Percentiles rank a stretch among this genome's conserved stretches.
Evolutionary conservation across 352 stramenopile genomes (phyloP).

Genomic region (Lagenidium giganteum): DNA sequence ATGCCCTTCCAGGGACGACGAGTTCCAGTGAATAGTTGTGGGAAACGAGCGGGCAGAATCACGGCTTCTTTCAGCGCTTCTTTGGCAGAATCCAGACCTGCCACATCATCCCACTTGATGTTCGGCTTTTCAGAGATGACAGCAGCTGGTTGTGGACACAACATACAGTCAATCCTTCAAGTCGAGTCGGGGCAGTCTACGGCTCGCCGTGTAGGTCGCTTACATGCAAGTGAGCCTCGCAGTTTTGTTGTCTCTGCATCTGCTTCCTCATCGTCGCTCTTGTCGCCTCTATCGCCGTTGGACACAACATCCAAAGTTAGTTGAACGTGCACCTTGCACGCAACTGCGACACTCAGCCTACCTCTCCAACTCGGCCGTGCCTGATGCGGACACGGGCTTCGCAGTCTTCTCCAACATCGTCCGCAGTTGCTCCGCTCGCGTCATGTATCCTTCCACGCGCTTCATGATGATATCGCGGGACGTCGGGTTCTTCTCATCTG

Average conservation of each 20-base stretch:
- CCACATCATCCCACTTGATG: conserved; percentile 97
- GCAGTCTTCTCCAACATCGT: conserved; percentile 69
- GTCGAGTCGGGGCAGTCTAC: too few species aligned
- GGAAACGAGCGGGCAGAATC: conserved; percentile 94
- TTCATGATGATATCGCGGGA: conserved; percentile 90
- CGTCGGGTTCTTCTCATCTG: conserved; percentile 90
- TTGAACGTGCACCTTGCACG: not conserved
- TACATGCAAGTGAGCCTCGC: conserved; percentile 89
- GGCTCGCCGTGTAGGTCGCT: conserved; percentile 23
- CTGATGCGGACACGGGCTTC: conserved; percentile 41
- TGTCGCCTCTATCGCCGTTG: conserved; percentile 71
- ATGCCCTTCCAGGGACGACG: conserved; percentile 94
- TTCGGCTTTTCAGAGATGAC: conserved; percentile 90
- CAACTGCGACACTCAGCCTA: conserved; percentile 15
- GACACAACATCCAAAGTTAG: too few species aligned
- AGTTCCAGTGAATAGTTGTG: conserved; percentile 96
- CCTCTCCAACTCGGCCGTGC: conserved; percentile 71
- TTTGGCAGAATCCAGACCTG: conserved; percentile 96
- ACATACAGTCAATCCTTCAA: too few species aligned
- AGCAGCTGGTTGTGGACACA: conserved; percentile 38
- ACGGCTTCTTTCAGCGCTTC: conserved; percentile 98
- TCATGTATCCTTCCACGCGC: conserved; percentile 88
- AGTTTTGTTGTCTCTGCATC: conserved; percentile 96
- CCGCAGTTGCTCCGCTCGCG: conserved; percentile 81
- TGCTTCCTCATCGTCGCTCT: conserved; percentile 86